phyloP scores from a whole-genome alignment of 805 yeast species.

The Lachancea sp. region DNA sequence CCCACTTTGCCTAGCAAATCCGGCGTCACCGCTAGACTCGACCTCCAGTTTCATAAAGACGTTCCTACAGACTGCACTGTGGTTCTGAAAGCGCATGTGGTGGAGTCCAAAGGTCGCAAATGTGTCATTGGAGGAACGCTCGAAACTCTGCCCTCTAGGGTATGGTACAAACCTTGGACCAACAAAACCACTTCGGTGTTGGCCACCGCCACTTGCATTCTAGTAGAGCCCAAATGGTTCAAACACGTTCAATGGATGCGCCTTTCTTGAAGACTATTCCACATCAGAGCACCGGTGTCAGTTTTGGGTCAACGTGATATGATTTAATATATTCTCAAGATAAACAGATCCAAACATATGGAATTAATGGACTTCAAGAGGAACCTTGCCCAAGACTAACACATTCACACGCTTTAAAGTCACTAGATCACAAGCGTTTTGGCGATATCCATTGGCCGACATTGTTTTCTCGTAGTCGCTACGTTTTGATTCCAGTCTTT shows the following conservation, averaged over 20 bases:
- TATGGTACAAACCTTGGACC: slow-evolving; percentile 16
- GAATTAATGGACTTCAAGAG: no score
- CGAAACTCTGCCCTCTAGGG: slow-evolving; percentile 26
- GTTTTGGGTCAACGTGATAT: neutral
- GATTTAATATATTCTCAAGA: neutral
- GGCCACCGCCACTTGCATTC: slow-evolving; percentile 61
- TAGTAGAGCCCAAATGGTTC: slow-evolving; percentile 89
- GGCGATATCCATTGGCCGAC: no score
- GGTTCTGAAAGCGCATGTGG: slow-evolving; percentile 60
- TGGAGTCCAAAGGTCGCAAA: slow-evolving; percentile 68
- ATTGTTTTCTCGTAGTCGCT: no score
- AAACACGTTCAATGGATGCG: slow-evolving; percentile 56
- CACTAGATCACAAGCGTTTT: no score
- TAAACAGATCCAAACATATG: neutral
- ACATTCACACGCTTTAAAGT: no score
- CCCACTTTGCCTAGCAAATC: slow-evolving; percentile 67
- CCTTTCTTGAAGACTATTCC: slow-evolving; percentile 30
- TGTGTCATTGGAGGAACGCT: slow-evolving; percentile 72
- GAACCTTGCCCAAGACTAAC: no score
- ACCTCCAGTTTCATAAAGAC: slow-evolving; percentile 50
- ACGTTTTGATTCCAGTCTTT: no score
- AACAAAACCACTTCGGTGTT: slow-evolving; percentile 32
- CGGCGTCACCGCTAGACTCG: slow-evolving; percentile 83
- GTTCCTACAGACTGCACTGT: slow-evolving; percentile 54
- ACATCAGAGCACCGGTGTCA: neutral